Conservation (phyloP, 2,329 filamentous ascomycete genomes). For the Mycogone perniciosa region DNA sequence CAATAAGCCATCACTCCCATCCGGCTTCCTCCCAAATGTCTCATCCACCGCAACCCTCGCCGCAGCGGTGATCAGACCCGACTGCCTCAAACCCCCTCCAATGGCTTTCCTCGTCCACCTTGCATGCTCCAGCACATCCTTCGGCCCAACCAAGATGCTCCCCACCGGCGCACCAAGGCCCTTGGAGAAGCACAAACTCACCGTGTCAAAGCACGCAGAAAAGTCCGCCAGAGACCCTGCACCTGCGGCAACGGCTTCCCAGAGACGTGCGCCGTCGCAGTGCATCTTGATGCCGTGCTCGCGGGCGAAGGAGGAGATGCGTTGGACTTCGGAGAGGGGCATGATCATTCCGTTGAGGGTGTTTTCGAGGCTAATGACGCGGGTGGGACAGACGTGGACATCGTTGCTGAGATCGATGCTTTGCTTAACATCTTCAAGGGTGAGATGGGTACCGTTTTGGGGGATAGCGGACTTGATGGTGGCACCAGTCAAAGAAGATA, state of each 20-base stretch:
- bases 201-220: slow-evolving; percentile 62
- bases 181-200: slow-evolving; percentile 76
- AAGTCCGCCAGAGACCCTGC: slow-evolving; percentile 62
- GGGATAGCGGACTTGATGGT: slow-evolving; percentile 61
- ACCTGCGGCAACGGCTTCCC: slow-evolving; percentile 71
- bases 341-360: slow-evolving; percentile 74
- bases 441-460: slow-evolving; percentile 65
- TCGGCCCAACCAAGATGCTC: slow-evolving; percentile 59
- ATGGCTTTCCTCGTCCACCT: slow-evolving; percentile 58
- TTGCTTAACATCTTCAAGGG: slow-evolving; percentile 66
- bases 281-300: slow-evolving; percentile 61
- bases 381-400: slow-evolving; percentile 73
- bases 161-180: slow-evolving; percentile 77
- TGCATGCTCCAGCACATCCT: slow-evolving; percentile 30
- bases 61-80: slow-evolving; percentile 65
- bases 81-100: slow-evolving; percentile 67
- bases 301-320: slow-evolving; percentile 65
- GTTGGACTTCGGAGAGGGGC: slow-evolving; percentile 63
- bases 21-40: slow-evolving; percentile 33
- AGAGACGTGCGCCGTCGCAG: slow-evolving; percentile 72
- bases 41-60: slow-evolving; percentile 60
- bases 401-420: slow-evolving; percentile 60
- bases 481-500: slow-evolving; percentile 65
- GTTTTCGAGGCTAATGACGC: slow-evolving; percentile 78
- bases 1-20: slow-evolving; percentile 50